Evolutionary conservation across 306 rosid genomes (phyloP).

Genomic region (Carpinus fangiana): DNA sequence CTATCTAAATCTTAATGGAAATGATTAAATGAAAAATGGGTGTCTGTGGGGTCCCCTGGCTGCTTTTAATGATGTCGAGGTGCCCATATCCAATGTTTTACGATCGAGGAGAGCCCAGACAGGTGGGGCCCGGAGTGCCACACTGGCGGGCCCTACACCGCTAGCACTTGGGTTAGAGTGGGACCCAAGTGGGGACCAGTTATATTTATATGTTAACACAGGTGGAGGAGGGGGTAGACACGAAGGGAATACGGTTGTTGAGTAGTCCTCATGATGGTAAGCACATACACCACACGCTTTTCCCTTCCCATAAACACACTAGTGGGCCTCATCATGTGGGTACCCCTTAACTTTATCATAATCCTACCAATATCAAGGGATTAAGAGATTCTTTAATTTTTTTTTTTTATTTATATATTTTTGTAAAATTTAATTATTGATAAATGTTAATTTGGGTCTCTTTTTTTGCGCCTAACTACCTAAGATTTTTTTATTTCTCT

Average conservation of each 20-base stretch:
- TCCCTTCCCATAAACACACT: not conserved
- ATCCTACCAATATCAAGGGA: too few relatives aligned
- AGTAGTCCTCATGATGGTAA: conserved; percentile 29
- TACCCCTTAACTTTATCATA: not conserved
- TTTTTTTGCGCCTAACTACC: too few relatives aligned
- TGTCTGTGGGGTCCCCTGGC: not conserved
- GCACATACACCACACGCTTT: not conserved
- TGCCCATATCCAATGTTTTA: conserved; percentile 17
- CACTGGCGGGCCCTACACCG: conserved; percentile 12
- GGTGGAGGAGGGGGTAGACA: conserved; percentile 14
- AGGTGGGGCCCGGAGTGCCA: conserved; percentile 15
- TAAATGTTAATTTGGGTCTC: too few relatives aligned
- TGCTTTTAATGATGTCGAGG: not conserved
- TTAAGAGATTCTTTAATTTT: too few relatives aligned
- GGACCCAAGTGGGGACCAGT: not conserved
- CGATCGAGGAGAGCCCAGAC: not conserved
- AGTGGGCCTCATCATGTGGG: not conserved
- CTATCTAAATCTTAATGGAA: not conserved
- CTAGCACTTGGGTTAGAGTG: not conserved
- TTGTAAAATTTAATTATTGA: too few relatives aligned
- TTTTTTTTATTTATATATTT: too few relatives aligned
- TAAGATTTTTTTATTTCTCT: too few relatives aligned
- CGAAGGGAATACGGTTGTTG: conserved; percentile 28
- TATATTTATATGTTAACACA: conserved; percentile 2
- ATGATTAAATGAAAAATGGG: not conserved